Conservation (phyloP, 202 grass and related monocot species). For the Zoysia matrella region DNA sequence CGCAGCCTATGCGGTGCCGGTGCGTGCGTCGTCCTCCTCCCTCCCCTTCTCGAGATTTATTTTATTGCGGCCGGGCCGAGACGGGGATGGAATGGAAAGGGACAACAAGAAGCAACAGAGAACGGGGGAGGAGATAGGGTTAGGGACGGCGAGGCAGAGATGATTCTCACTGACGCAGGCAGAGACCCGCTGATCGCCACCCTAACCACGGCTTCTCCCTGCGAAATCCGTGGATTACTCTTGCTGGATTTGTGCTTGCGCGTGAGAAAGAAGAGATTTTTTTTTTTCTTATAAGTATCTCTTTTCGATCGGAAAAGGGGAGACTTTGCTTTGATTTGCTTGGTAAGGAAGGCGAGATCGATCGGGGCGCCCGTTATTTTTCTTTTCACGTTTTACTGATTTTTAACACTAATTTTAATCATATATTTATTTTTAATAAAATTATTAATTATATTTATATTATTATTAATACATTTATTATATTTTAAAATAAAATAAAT, state of each 20-base stretch:
- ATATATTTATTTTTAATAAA: too few species aligned
- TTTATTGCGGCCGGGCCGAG: constrained; percentile 36
- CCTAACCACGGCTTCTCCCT: constrained; percentile 12
- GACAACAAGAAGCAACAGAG: background rate
- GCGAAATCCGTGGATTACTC: constrained; percentile 3
- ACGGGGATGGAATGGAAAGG: too few species aligned
- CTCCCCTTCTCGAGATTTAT: constrained; percentile 49
- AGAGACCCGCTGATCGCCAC: background rate
- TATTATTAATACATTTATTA: too few species aligned
- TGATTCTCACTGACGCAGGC: constrained; percentile 11
- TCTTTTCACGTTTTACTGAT: too few species aligned
- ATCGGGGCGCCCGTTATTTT: too few species aligned
- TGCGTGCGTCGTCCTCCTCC: constrained; percentile 34
- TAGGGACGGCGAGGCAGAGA: constrained; percentile 18
- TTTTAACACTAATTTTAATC: too few species aligned
- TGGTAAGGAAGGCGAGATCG: too few species aligned
- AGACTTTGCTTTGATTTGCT: background rate
- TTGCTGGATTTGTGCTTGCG: background rate
- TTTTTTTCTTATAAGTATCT: background rate
- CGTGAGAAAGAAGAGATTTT: background rate
- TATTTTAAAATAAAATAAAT: too few species aligned
- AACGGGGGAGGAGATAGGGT: background rate
- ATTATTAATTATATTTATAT: too few species aligned
- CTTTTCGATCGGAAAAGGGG: background rate
- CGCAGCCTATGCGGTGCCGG: constrained; percentile 39